phyloP scores from a whole-genome alignment of 768 basidiomycete species.

The Russula emetica region DNA sequence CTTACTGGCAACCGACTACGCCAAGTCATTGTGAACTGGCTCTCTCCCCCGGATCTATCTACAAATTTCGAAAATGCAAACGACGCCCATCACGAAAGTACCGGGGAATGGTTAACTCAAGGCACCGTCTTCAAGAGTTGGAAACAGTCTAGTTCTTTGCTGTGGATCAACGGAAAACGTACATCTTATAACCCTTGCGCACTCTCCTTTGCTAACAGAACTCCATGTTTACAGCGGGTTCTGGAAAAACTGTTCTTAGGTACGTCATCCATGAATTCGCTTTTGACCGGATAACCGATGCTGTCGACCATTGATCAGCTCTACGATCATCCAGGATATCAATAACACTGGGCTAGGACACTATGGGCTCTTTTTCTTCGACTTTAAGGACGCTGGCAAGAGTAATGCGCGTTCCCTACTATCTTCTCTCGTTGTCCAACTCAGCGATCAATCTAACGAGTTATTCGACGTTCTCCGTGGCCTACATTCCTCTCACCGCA shows the following conservation, averaged over 20 bases:
- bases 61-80: neutral
- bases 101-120: conserved; percentile 3
- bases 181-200: neutral
- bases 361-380: no score
- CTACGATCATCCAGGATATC: neutral
- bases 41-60: conserved; percentile 2
- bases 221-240: neutral
- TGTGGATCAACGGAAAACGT: conserved; percentile 4
- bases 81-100: neutral
- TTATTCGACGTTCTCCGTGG: no score
- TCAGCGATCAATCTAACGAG: no score
- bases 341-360: no score
- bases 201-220: neutral
- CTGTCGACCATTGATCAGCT: neutral
- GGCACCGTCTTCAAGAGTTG: neutral
- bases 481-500: no score
- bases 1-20: neutral
- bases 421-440: no score
- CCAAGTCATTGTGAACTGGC: neutral
- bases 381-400: no score
- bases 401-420: no score
- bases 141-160: neutral
- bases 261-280: neutral
- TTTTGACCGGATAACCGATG: neutral
- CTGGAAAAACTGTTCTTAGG: neutral